phyloP scores from a whole-genome alignment of 2,329 filamentous ascomycete genomes.

The Epichloe coenophiala region DNA sequence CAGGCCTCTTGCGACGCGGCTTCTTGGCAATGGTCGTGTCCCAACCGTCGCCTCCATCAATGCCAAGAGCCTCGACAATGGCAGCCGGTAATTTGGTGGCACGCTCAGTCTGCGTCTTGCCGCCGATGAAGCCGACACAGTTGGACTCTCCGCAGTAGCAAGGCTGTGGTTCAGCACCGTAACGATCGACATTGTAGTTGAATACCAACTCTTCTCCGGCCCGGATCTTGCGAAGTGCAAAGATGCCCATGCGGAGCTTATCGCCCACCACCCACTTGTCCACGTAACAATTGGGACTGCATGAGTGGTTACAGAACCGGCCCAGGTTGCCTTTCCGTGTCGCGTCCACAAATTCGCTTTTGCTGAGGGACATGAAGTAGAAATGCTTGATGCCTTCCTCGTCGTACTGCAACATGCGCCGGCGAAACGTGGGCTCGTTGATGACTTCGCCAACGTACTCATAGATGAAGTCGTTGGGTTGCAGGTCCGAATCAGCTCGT shows the following conservation, averaged over 20 bases:
- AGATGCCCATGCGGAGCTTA: constrained; percentile 97
- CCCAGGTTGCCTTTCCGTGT: constrained; percentile 94
- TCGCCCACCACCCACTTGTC: constrained; percentile 99
- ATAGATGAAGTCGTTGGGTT: constrained; percentile 83
- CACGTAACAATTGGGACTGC: constrained; percentile 96
- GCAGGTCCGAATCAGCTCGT: constrained; percentile 63
- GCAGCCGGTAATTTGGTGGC: constrained; percentile 82
- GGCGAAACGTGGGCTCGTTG: constrained; percentile 77
- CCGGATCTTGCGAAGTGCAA: constrained; percentile 71
- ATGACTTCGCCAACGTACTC: constrained; percentile 99
- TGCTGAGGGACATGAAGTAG: constrained; percentile 98
- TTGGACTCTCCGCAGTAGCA: constrained; percentile 94
- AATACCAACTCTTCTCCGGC: constrained; percentile 93
- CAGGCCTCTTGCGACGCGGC: constrained; percentile 80
- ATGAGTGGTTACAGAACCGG: constrained; percentile 97
- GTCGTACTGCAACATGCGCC: constrained; percentile 86
- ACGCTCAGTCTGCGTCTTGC: constrained; percentile 92
- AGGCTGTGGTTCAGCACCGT: constrained; percentile 89
- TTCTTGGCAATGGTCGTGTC: constrained; percentile 82
- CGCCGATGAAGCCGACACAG: constrained; percentile 91
- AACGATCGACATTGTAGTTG: constrained; percentile 98
- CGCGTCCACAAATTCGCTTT: constrained; percentile 92
- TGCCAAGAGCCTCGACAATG: constrained; percentile 88
- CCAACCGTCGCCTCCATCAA: constrained; percentile 87
- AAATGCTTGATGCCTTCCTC: constrained; percentile 97